Conservation (phyloP, 2,329 filamentous ascomycete genomes). For the Colletotrichum caudatum region DNA sequence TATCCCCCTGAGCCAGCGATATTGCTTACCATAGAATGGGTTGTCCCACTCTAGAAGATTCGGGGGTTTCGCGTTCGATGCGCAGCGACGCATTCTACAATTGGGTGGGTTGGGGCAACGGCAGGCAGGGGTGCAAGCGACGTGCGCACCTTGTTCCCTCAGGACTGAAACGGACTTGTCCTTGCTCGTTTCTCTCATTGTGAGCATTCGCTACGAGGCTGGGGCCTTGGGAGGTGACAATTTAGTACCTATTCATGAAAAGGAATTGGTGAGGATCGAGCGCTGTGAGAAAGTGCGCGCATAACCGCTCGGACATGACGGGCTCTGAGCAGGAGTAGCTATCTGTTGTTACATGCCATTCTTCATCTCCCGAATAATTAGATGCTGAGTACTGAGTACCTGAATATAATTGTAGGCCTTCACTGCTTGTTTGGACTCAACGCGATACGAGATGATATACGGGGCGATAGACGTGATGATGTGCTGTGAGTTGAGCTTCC, state of each 20-base stretch:
- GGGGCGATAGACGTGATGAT: no score
- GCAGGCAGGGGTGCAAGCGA: not conserved
- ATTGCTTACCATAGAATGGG: no score
- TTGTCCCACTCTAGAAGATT: not conserved
- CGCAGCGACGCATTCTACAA: not conserved
- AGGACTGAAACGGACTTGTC: not conserved
- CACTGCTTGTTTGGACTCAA: no score
- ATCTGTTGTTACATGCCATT: not conserved
- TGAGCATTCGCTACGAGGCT: not conserved
- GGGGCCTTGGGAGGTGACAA: not conserved
- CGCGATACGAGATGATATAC: no score
- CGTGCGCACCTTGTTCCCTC: not conserved
- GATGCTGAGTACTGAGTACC: not conserved
- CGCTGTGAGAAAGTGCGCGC: not conserved
- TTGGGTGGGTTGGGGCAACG: not conserved
- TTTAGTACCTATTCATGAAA: not conserved
- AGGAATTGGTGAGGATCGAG: not conserved
- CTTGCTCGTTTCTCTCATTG: no score
- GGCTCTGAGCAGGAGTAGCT: not conserved
- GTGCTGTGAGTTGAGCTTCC: no score
- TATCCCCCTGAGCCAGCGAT: not conserved
- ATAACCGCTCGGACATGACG: not conserved
- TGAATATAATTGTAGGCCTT: not conserved
- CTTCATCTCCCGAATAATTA: not conserved
- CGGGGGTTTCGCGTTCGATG: not conserved